phyloP scores from a whole-genome alignment of 2,329 filamentous ascomycete species.

The Alternaria tenuissima region DNA sequence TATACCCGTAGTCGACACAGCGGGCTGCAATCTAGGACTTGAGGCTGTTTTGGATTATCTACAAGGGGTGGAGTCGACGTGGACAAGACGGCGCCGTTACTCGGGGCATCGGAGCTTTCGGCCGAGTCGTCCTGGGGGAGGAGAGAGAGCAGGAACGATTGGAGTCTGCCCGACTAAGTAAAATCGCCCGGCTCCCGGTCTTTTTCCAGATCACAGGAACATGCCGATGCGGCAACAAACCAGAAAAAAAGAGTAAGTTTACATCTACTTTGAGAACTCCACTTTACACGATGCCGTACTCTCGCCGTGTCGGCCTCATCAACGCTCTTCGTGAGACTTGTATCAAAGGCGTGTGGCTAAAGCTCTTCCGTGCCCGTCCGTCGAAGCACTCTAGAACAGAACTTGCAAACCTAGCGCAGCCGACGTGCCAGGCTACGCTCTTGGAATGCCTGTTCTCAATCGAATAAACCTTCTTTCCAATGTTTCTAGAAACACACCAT shows the following conservation, averaged over 20 bases:
- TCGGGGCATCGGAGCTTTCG: background rate
- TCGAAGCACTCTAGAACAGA: conserved; percentile 3
- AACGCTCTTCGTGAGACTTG: conserved; percentile 2
- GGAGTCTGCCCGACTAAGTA: conserved; percentile 3
- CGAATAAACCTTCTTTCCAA: conserved; percentile 8
- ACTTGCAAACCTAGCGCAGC: conserved; percentile 3
- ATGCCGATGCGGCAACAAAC: background rate
- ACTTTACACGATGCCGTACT: conserved; percentile 8
- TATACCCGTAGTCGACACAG: background rate
- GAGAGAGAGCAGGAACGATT: background rate
- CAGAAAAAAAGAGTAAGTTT: background rate
- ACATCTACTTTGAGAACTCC: background rate
- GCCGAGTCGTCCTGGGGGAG: background rate
- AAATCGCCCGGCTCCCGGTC: background rate
- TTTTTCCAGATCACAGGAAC: background rate
- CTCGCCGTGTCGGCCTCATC: conserved; percentile 3
- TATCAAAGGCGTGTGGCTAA: background rate
- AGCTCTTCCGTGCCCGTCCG: background rate
- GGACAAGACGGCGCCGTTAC: background rate
- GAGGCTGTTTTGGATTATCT: conserved; percentile 6
- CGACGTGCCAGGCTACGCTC: background rate
- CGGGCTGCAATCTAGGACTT: background rate
- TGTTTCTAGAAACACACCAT: conserved; percentile 18
- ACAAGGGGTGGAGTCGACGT: background rate
- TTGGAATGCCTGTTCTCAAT: background rate